These are phyloP conservation scores for Cystofilobasidium capitatum DNA, from an alignment of 768 basidiomycete species.

Conservation along the genomic window DNA sequence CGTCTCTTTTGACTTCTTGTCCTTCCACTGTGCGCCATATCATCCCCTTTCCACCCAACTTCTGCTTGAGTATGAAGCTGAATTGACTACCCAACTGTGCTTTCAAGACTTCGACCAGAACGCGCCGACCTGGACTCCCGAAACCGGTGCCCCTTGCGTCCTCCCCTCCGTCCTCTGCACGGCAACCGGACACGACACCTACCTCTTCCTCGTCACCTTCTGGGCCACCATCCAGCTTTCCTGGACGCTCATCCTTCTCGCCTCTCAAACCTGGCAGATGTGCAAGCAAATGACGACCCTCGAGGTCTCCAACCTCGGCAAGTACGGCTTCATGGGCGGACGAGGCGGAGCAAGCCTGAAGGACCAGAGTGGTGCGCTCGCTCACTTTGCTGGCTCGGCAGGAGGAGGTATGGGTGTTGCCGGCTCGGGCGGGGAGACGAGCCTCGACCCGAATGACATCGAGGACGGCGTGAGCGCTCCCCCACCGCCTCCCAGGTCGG, in stretches of 20 bases:
- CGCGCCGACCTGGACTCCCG: slow-evolving; percentile 34
- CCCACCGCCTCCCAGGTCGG: slow-evolving; percentile 11
- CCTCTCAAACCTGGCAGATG: slow-evolving; percentile 83
- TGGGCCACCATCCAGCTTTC: slow-evolving; percentile 93
- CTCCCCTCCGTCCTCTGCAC: slow-evolving; percentile 61
- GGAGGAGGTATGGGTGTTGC: background rate
- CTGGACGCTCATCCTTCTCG: slow-evolving; percentile 83
- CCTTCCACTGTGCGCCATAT: slow-evolving; percentile 60
- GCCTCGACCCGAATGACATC: slow-evolving; percentile 23
- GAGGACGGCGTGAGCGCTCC: slow-evolving; percentile 33
- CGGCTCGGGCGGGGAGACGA: slow-evolving; percentile 3
- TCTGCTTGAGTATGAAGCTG: background rate
- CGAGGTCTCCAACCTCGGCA: slow-evolving; percentile 87
- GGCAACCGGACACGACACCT: slow-evolving; percentile 60
- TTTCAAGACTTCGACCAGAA: slow-evolving; percentile 49
- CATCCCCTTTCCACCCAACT: background rate
- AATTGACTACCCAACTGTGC: background rate
- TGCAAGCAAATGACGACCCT: slow-evolving; percentile 89
- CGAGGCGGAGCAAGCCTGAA: slow-evolving; percentile 43
- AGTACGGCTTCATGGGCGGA: slow-evolving; percentile 95
- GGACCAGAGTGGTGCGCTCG: slow-evolving; percentile 39
- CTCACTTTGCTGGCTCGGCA: slow-evolving; percentile 22
- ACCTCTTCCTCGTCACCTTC: slow-evolving; percentile 66
- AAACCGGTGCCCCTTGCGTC: slow-evolving; percentile 54
- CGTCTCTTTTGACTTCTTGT: slow-evolving; percentile 67